Evolutionary conservation across 106 monocot genomes (phyloP), one percentile per base, ranked within the genome.

Genomic region (Posidonia australis): DNA sequence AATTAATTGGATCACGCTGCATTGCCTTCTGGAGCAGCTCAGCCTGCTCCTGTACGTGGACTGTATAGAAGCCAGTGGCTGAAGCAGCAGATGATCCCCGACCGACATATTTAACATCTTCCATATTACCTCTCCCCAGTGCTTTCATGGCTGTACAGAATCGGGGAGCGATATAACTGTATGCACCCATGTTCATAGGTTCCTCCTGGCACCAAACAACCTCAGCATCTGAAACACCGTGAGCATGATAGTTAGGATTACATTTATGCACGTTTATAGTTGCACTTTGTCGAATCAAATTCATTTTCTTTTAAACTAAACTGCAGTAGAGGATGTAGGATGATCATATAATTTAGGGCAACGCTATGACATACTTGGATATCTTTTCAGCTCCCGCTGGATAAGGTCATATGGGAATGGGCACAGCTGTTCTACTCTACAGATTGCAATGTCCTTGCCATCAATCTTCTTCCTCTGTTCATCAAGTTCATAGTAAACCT

Each of bases 401-500:
- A 90, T 76, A 43, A 98, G 90, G 70, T 98, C 90, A 60, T 87
- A 98, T 3, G 96, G 96, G 74, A 98, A 87, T 44, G 96, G 96
- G 46, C 96, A 98, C 53, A 98, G 87, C 30, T 98, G 96, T 68
- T 98, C 96, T 52, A 98, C 80, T 70, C 96, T 82, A 62, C 96
- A 98, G 48, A 98, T 90, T 13, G 96, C 96, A 52, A 98, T 73
- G 67, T 90, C 96, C 55, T 74, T 79, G 44, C 84, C 73, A 9
- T 83, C 80, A 23, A 20, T 67, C 54, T 83, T 81, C 75, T 77
- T 90, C 48, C 96, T 68, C 45, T 83, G 78, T 53, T 98, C 96
- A 71, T 90, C 90, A 69, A 98, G 80, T 65, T 98, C 96, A 66
- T 90, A 96, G 68, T 90, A 98, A 27, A 98, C 70, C 96, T 98